Evolutionary conservation across 1,284 basidiomycete species (phyloP), one percentile per base, ranked within the genome.

Genomic region (Ustilago nuda): DNA sequence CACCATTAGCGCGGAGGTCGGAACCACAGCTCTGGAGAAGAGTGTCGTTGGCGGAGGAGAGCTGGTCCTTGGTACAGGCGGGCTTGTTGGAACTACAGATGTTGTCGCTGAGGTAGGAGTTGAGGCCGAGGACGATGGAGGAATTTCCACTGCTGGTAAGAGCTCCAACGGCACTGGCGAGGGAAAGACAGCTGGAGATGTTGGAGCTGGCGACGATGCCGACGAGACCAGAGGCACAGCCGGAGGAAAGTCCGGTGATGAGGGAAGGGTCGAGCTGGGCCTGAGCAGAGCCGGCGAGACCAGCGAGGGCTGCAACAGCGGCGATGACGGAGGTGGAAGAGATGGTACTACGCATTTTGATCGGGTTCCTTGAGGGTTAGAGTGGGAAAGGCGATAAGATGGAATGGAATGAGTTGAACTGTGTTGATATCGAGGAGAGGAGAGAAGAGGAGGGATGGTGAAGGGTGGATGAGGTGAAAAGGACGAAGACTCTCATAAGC

Each of bases 191-290:
- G 8, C 50, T 43, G 3, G 74, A 76, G 63, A 76, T 53, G 69
- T 62, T 62, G 15, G 66, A 69, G 61, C 19, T 69, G 56, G 69
- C 72, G 33, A 76, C 69, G 43, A 76, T 45, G 17, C 66, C 62
- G 8, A 76, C 43, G 32, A 76, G 66, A 15, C 56, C 32, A 4
- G 62, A 51, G 7, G 66, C 66, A 52, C 74, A 76, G 15, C 35
- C 39, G 48, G 69, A 19, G 4, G 74, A 72, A 56, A 76, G 74
- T 46, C 74, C 69, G 53, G 56, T 69, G 63, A 76, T n/a, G 53
- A 76, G 74, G 33, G 69, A 76, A 17, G 74, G 58, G 57, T 72
- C 66, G 23, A 76, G 60, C 57, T 76, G 74, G 13, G 74, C 74
- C 8, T 43, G 4, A 12, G 69, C 56, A 36, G 27, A 33, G 39